Evolutionary conservation across 352 stramenopile species (phyloP), one percentile per base, ranked within the genome.

Genomic region (Phytophthora sp.): DNA sequence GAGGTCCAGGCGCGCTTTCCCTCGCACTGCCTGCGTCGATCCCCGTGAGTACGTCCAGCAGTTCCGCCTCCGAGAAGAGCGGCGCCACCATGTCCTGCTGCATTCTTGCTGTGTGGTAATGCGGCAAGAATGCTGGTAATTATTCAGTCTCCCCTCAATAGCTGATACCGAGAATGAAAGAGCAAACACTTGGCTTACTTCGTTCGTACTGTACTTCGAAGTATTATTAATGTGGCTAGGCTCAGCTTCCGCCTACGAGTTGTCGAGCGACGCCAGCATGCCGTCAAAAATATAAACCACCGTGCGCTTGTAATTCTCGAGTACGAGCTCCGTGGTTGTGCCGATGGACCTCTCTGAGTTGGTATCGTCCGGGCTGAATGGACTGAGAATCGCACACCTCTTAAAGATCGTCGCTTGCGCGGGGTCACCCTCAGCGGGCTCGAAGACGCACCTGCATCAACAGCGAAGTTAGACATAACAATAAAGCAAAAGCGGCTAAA

Each of bases 41-140:
- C 29, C 55, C 62, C 27, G 76, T 76, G 24, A 87, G 73, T 46
- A 76, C 68, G 42, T 83, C 70, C 36, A 83, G 69, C 33, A 87
- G 78, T 65, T 84, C 73, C 33, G 77, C 62, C 49, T 82, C 75
- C 31, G 75, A 77, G 73, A 84, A 86, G 31, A 68, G 60, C 42
- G 42, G 21, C 13, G 15, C 3, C 35, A 46, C 20, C 41, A 46
- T 16, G 29, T 53, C 13, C 8, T 35, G 35, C 35, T 1, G 29
- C 45, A 65, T 52, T 52, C 12, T 45, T 15, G 26, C 24, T 52
- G 27, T 27, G 31, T 9, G 13, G 23, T 26, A 29, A n/a, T 21
- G 7, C 2, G 13, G 7, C 7, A 24, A 33, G 59, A 68, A 68
- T 68, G 60, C 47, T 18, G 30, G 50, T 56, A 42, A 51, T n/a